Base-by-base conservation (phyloP, 176 grass and related monocot genomes). In the Alloteropsis semialata region DNA sequence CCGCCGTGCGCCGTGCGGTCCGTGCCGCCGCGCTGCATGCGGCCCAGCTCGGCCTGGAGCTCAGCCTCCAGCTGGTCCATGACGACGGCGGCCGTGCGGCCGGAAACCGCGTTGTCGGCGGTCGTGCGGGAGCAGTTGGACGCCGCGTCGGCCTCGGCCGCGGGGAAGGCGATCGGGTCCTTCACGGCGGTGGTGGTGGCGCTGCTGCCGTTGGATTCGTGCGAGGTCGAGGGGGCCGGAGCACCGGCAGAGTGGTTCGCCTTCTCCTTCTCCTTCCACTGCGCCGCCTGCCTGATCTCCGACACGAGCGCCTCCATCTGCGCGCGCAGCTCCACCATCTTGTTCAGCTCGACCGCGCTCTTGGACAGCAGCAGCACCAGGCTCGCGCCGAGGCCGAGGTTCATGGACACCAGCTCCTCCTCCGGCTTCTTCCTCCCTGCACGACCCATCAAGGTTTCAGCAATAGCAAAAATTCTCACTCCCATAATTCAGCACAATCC, bases 371-470 rank as follows among this genome's bases (percentile, higher is more conserved):
- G 91, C 27, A 95, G 79, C 62, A 96, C 87, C n/a, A 99, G 38
- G 69, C 91, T 90, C 7, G 94, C 87, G 3, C 93, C 93, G 30
- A 96, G 88, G 0, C 91, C 93, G 5, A 99, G 84, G 84, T 92
- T 96, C 87, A 96, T 90, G 4, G 91, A 93, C 32, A 82, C 32
- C 5, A 83, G 29, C 74, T 90, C 84, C 75, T 95, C 96, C 75
- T 93, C 96, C 1, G 82, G 88, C 63, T 88, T 93, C 90, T 82
- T 93, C 87, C 57, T 93, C 65, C 88, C 96, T 98, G 93, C 63
- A 69, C 11, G 55, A 63, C 21, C 4, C 21, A 63, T 13, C 12
- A 25, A 14, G 63, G 0, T 22, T 22, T 77, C 50, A 57, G 0
- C 49, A 51, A 75, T 11, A 63, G 29, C 41, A n/a, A n/a, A n/a